A percentile compares a stretch with the other conserved stretches of the same genome.
phyloP scores from a whole-genome alignment of 2,329 filamentous ascomycete genomes.

The Pochonia chlamydosporia region DNA sequence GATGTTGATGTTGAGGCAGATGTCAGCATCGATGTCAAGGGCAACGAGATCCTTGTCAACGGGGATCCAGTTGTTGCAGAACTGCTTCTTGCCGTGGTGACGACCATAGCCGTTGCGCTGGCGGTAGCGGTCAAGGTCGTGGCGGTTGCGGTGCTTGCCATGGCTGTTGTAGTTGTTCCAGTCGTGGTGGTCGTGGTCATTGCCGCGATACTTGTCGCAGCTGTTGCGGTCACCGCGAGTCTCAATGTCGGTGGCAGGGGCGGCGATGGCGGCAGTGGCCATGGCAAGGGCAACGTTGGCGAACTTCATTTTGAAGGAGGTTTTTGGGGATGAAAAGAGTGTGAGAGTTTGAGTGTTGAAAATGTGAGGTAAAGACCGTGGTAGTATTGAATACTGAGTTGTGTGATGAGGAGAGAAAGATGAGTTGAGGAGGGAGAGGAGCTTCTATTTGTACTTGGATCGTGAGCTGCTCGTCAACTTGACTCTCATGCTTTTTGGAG shows the following conservation, averaged over 20 bases:
- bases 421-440: too few relatives aligned
- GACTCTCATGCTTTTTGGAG: too few relatives aligned
- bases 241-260: neutral
- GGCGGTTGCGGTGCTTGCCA: too few relatives aligned
- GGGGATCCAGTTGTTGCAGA: constrained; percentile 3
- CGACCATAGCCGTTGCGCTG: neutral
- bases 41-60: neutral
- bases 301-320: constrained; percentile 5
- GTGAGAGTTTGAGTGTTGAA: too few relatives aligned
- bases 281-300: constrained; percentile 1
- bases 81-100: neutral
- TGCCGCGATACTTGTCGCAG: neutral
- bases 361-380: neutral
- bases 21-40: neutral
- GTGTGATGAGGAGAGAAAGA: too few relatives aligned
- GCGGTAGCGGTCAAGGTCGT: too few relatives aligned
- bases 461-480: too few relatives aligned
- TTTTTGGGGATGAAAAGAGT: neutral
- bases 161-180: too few relatives aligned
- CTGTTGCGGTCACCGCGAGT: neutral
- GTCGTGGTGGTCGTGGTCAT: neutral
- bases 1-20: neutral
- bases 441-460: too few relatives aligned
- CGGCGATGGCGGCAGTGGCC: constrained; percentile 4
- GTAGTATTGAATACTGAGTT: too few relatives aligned